These are phyloP conservation scores for Jackrogersella minutella DNA, from an alignment of 495 filamentous ascomycete genomes.

Conservation along the genomic window DNA sequence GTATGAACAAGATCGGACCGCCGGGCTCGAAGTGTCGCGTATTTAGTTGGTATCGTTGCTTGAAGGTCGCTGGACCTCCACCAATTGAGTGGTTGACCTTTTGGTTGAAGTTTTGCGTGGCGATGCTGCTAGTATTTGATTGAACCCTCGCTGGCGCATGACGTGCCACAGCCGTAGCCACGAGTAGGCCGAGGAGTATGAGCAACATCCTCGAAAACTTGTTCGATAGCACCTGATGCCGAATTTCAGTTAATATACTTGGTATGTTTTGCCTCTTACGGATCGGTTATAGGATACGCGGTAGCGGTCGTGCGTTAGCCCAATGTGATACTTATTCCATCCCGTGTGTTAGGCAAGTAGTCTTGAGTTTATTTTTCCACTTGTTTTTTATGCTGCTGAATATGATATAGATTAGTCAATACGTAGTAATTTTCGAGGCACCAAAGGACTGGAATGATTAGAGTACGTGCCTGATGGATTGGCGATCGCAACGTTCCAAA, in stretches of 20 bases:
- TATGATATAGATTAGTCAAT: too few relatives aligned
- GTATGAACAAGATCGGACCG: conserved; percentile 37
- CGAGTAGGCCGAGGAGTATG: conserved; percentile 5
- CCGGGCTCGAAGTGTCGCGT: conserved; percentile 34
- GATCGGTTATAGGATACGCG: neutral
- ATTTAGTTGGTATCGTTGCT: conserved; percentile 33
- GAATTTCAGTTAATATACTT: neutral
- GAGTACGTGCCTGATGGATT: too few relatives aligned
- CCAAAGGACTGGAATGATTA: too few relatives aligned
- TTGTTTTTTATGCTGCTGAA: too few relatives aligned
- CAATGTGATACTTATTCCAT: too few relatives aligned
- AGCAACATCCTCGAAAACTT: conserved; percentile 3
- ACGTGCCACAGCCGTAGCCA: conserved; percentile 6
- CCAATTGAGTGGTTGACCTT: conserved; percentile 28
- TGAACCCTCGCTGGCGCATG: conserved; percentile 12
- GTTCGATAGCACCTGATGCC: neutral
- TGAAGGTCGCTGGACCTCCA: conserved; percentile 27
- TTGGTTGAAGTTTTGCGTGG: conserved; percentile 31
- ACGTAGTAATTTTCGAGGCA: too few relatives aligned
- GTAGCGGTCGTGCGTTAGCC: too few relatives aligned
- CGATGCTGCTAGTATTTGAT: conserved; percentile 26
- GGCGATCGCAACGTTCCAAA: too few relatives aligned
- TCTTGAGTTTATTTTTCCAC: too few relatives aligned
- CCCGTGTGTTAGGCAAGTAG: too few relatives aligned
- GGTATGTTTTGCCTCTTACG: neutral